phyloP scores from a whole-genome alignment of 2,329 filamentous ascomycete species.

The Neofusicoccum ribis region DNA sequence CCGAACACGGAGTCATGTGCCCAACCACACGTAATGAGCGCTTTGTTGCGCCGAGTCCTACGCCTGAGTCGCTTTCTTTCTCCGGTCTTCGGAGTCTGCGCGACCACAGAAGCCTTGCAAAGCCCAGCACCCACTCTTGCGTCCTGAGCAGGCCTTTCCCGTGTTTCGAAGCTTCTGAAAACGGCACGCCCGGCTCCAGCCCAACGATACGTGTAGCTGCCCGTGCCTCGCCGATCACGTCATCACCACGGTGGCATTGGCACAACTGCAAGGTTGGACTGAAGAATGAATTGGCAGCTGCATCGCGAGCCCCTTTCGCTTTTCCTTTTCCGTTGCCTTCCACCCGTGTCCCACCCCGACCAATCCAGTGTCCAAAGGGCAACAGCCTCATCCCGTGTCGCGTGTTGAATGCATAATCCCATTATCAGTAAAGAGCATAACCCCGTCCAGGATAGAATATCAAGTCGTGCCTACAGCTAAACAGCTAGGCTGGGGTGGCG shows the following conservation, averaged over 20 bases:
- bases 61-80: neutral
- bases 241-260: neutral
- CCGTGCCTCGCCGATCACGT: neutral
- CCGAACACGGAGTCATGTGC: conserved; percentile 7
- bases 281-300: neutral
- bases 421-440: conserved; percentile 15
- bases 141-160: too few relatives aligned
- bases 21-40: neutral
- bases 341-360: neutral
- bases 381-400: neutral
- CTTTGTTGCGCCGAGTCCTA: neutral
- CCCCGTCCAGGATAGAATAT: conserved; percentile 1
- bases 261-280: neutral
- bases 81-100: conserved; percentile 1
- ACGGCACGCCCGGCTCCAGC: neutral
- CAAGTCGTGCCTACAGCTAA: neutral
- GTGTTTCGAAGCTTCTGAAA: too few relatives aligned
- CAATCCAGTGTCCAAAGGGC: neutral
- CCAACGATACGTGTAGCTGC: neutral
- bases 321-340: neutral
- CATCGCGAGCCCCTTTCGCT: neutral
- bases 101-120: neutral
- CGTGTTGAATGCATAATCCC: conserved; percentile 7
- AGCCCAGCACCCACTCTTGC: too few relatives aligned
- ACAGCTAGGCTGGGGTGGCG: neutral